These are phyloP conservation scores for Pseudohyphozyma bogoriensis DNA, from an alignment of 768 basidiomycete species.

Conservation along the genomic window DNA sequence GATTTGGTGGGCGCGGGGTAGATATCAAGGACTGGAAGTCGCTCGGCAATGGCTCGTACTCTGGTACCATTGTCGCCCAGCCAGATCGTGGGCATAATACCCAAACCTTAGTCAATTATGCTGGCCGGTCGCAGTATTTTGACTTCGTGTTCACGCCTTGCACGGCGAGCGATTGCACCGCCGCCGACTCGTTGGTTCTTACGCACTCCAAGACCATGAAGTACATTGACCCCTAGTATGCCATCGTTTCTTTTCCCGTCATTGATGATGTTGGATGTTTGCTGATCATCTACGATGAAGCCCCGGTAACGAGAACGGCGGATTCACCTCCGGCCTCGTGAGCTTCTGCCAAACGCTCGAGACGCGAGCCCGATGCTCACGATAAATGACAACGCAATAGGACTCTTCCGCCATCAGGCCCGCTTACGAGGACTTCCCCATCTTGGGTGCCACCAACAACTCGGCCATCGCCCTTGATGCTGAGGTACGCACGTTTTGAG, in stretches of 20 bases:
- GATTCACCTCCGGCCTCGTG: constrained; percentile 32
- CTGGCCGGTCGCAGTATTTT: constrained; percentile 54
- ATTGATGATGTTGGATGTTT: no score
- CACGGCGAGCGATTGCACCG: constrained; percentile 37
- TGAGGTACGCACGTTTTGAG: no score
- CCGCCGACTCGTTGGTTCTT: constrained; percentile 42
- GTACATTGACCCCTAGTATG: constrained; percentile 41
- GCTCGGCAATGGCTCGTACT: not conserved
- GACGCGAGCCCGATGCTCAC: no score
- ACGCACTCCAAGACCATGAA: constrained; percentile 48
- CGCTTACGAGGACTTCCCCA: constrained; percentile 45
- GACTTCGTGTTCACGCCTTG: constrained; percentile 54
- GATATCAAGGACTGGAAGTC: not conserved
- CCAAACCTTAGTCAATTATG: constrained; percentile 51
- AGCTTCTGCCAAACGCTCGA: no score
- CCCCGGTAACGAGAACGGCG: constrained; percentile 19
- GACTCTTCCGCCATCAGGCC: constrained; percentile 24
- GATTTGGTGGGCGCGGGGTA: not conserved
- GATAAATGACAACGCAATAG: no score
- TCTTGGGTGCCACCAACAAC: constrained; percentile 43
- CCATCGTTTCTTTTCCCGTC: no score
- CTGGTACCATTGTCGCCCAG: not conserved
- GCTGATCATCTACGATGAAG: no score
- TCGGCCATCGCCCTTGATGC: constrained; percentile 49
- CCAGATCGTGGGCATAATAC: constrained; percentile 35